Conservation (phyloP, 352 stramenopile genomes). For the Phytopythium delawarense region DNA sequence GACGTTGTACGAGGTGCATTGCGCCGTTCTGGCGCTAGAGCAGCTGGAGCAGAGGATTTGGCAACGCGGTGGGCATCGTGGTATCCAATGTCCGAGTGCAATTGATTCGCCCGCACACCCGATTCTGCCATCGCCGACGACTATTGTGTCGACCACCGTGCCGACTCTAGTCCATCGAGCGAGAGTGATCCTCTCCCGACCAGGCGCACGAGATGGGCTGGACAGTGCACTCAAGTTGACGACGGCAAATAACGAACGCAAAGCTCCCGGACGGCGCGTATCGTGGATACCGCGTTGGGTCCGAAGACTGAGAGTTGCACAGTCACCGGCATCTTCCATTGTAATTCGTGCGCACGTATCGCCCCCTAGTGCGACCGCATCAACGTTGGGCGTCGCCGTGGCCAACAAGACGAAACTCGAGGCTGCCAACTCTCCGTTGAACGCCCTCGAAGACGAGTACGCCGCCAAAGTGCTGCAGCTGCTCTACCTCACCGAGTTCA, state of each 20-base stretch:
- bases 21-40: conserved; percentile 4
- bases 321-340: not conserved
- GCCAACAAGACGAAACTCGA: no score
- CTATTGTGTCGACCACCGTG: no score
- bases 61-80: no score
- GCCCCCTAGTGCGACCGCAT: not conserved
- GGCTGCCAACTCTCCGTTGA: no score
- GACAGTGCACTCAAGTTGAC: not conserved
- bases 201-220: not conserved
- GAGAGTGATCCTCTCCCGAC: not conserved
- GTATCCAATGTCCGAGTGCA: no score
- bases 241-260: not conserved
- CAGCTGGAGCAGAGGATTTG: not conserved
- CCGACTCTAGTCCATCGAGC: not conserved
- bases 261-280: no score
- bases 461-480: conserved; percentile 10
- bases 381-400: not conserved
- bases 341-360: not conserved
- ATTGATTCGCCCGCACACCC: no score
- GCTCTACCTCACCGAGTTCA: conserved; percentile 29
- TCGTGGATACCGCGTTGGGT: not conserved
- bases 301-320: not conserved
- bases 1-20: conserved; percentile 13
- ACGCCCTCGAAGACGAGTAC: conserved; percentile 12
- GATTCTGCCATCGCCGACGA: no score